Base-by-base conservation (phyloP, 805 yeast genomes). In the Yarrowia osloensis region DNA sequence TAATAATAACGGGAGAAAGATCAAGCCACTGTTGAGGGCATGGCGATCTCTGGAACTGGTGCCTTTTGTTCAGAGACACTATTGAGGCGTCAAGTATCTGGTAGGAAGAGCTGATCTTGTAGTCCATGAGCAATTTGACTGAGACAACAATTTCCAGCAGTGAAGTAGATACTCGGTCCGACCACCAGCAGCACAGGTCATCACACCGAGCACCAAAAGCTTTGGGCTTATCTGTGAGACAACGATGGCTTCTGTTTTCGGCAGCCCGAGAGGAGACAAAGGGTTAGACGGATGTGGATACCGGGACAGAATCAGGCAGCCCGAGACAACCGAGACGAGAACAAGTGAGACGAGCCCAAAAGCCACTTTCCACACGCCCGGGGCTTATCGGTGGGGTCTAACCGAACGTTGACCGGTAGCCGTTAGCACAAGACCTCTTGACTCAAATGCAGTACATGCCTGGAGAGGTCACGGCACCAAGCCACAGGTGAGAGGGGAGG, bases 181-280 rank as follows among this genome's bases (percentile, higher is more conserved):
- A 31, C 17, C 17, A 4, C 8, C 54, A 46, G 31, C n/a, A 3
- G 29, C 4, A 7, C 29, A 24, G 17, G 28, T 44, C 50, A 44
- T 24, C 50, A 44, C 33, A 11, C 39, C 55, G 55, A 50, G 55
- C 24, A 50, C 8, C 57, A 21, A 33, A 21, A 50, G 57, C 57
- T 50, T 33, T 50, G 40, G 40, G 28, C 57, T 31, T 50, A 50
- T 50, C 57, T 15, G 39, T 50, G 57, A 50, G 57, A 50, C 57
- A 50, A 8, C 21, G 35, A 50, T 50, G 57, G 40, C 21, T 50
- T 50, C 40, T 50, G 57, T 50, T 50, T 50, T 33, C 12, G 57
- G 57, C 28, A 29, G 15, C 13, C 39, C 39, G 39, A 29, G 22
- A 13, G 22, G 6, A 19, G 15, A 31, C 22, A 50, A 31, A 19